Evolutionary conservation across 768 basidiomycete genomes (phyloP).

Genomic region (Boletus pseudo-olivaceus): DNA sequence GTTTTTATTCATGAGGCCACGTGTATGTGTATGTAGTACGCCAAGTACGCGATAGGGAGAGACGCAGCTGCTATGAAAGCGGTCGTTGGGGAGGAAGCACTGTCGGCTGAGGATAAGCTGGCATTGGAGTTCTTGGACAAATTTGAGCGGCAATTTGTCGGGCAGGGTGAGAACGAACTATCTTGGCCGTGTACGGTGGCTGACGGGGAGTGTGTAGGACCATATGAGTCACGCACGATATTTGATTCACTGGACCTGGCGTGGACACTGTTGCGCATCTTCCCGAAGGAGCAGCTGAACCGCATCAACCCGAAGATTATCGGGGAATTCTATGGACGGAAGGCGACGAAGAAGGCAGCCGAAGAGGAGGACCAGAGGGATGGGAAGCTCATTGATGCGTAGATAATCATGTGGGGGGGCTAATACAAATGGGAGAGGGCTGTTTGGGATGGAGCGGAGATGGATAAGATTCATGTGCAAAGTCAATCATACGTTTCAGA

Average conservation of each 20-base stretch:
- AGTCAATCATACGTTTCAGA: conserved; percentile 8
- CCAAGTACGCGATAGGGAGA: conserved; percentile 96
- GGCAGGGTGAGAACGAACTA: conserved; percentile 62
- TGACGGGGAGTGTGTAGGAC: conserved; percentile 46
- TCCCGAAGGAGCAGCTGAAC: conserved; percentile 98
- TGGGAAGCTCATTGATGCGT: conserved; percentile 62
- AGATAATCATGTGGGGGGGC: conserved; percentile 24
- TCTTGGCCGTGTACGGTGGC: not conserved
- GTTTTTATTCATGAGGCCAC: conserved; percentile 15
- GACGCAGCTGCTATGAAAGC: conserved; percentile 99
- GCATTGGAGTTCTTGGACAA: conserved; percentile 97
- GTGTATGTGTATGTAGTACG: conserved; percentile 68
- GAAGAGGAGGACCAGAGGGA: conserved; percentile 37
- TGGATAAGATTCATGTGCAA: conserved; percentile 21
- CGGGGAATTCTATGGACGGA: conserved; percentile 87
- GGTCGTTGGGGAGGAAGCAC: conserved; percentile 96
- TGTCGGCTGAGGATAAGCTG: conserved; percentile 92
- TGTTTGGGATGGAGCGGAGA: not conserved
- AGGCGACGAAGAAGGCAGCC: conserved; percentile 62
- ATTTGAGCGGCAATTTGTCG: conserved; percentile 96
- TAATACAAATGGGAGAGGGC: not conserved
- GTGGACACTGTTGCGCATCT: conserved; percentile 94
- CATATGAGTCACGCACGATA: conserved; percentile 93
- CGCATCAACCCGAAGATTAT: conserved; percentile 97
- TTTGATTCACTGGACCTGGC: conserved; percentile 97